Conservation (phyloP, 495 filamentous ascomycete genomes). For the Margaritispora aquatica region DNA sequence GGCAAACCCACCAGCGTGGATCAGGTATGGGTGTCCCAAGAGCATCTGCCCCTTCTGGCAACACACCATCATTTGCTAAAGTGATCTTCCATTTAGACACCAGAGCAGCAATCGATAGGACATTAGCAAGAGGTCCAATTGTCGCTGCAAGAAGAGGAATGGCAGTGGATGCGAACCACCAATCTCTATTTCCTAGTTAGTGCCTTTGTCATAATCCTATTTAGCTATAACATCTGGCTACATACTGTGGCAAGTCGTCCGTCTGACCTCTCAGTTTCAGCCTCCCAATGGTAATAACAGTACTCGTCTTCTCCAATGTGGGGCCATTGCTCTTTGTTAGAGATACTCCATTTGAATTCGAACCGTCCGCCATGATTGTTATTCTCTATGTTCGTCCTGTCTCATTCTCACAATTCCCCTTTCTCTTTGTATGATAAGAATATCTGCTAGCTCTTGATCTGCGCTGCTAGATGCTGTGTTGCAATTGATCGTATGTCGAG, state of each 20-base stretch:
- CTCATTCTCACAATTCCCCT: not conserved
- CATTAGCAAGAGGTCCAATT: conserved; percentile 66
- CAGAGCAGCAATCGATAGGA: conserved; percentile 68
- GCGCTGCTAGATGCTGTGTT: not conserved
- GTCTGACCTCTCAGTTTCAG: conserved; percentile 29
- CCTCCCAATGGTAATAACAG: conserved; percentile 17
- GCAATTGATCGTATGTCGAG: not conserved
- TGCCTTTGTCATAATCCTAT: no score
- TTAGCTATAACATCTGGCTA: not conserved
- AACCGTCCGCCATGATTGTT: conserved; percentile 6
- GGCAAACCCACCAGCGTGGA: conserved; percentile 49
- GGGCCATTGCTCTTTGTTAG: not conserved
- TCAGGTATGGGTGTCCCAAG: conserved; percentile 47
- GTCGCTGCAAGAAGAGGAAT: conserved; percentile 70
- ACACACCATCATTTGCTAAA: conserved; percentile 30
- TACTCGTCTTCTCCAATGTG: conserved; percentile 10
- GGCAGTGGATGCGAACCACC: conserved; percentile 77
- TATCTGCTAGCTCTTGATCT: not conserved
- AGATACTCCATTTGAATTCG: not conserved
- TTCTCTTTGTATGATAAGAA: not conserved
- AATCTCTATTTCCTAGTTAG: no score
- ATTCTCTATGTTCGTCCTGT: not conserved
- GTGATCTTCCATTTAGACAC: conserved; percentile 56
- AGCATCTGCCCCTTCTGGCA: conserved; percentile 40
- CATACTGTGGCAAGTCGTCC: conserved; percentile 34